Evolutionary conservation across 2,329 filamentous ascomycete species (phyloP), one percentile per base, ranked within the genome.

Genomic region (Neofusicoccum parvum): DNA sequence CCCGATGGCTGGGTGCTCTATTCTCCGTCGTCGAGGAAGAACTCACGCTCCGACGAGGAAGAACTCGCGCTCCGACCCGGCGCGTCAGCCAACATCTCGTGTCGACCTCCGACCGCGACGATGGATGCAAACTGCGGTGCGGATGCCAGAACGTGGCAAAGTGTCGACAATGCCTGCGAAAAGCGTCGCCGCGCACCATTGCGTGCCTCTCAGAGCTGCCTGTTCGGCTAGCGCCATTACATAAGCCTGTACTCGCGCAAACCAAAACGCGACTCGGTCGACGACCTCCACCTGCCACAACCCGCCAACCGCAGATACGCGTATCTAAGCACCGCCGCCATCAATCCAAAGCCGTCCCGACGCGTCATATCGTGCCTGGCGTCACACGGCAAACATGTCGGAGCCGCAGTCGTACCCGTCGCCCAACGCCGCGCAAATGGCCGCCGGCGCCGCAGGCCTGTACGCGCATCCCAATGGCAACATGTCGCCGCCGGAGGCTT

Each of bases 401-500:
- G 64, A 65, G 27, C 45, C 53, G 7, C 64, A 65, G 46, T 67
- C 69, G 11, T 78, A 78, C 66, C 70, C 71, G 63, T 75, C 77
- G 43, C 70, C 75, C 48, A 73, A 75, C 66, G 69, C 72, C 68
- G 63, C 67, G 20, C 73, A 76, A 51, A 72, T 76, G 69, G 71
- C 73, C 59, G 74, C 71, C 66, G 70, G 69, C 48, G 58, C 65
- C 41, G 69, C 73, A 32, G 73, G 72, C 58, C 72, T 76, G 60
- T 78, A 77, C 67, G 72, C 70, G 34, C 73, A 73, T 45, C 76
- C 77, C 66, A 76, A 76, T 66, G 75, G 72, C 65, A 69, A 66
- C 41, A 72, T 74, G 63, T 65, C 65, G 32, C 62, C 67, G 5
- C 69, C 75, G 27, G 53, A 65, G 12, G 20, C 56, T 7, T 56